Evolutionary conservation across 495 filamentous ascomycete species (phyloP).

Genomic region (Tricharina praecox): DNA sequence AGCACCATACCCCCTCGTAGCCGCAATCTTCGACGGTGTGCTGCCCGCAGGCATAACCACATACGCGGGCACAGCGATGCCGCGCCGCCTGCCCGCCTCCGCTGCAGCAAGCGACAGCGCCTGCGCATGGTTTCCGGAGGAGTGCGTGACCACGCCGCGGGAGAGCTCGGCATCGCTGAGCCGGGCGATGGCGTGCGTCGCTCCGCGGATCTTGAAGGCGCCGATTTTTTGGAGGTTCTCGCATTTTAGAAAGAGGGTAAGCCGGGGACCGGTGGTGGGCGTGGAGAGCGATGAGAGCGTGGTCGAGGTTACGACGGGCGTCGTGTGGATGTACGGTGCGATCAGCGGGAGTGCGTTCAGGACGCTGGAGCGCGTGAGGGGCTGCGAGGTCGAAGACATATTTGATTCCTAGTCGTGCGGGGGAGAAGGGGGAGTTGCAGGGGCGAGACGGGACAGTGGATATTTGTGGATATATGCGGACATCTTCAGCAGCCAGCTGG

Average conservation of each 20-base stretch:
- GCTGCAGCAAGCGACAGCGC: conserved; percentile 75
- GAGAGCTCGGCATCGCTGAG: conserved; percentile 48
- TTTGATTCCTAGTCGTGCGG: neutral
- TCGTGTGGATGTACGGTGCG: conserved; percentile 58
- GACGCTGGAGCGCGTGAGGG: conserved; percentile 15
- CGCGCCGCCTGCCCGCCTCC: conserved; percentile 30
- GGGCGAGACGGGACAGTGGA: no score
- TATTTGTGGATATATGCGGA: no score
- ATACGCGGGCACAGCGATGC: conserved; percentile 45
- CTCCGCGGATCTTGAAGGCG: conserved; percentile 83
- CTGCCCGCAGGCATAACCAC: conserved; percentile 84
- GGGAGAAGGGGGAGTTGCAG: neutral
- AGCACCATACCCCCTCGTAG: conserved; percentile 57
- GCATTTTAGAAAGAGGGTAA: conserved; percentile 86
- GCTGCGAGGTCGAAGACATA: conserved; percentile 12
- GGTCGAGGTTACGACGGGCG: conserved; percentile 60
- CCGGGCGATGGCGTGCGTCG: conserved; percentile 71
- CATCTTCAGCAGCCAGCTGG: no score
- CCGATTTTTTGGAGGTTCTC: conserved; percentile 85
- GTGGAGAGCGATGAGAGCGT: conserved; percentile 50
- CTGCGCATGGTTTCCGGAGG: conserved; percentile 81
- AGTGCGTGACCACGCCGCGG: conserved; percentile 73
- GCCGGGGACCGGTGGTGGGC: conserved; percentile 39
- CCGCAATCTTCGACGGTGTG: conserved; percentile 70
- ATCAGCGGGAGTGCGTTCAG: conserved; percentile 46